These are phyloP conservation scores for Paradendryphiella salina DNA, from an alignment of 2,329 filamentous ascomycete genomes.

Conservation along the genomic window DNA sequence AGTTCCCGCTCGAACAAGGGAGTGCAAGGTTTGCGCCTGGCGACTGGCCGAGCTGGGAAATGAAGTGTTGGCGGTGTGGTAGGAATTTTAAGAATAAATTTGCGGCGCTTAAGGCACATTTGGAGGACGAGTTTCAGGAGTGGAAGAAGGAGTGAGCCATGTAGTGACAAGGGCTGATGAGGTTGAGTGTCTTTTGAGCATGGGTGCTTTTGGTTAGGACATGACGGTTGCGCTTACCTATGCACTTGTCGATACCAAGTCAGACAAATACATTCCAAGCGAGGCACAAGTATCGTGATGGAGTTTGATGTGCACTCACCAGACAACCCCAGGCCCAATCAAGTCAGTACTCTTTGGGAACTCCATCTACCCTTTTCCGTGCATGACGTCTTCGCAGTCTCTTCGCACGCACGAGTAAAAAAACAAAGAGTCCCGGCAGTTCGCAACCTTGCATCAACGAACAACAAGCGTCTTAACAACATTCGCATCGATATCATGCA, in stretches of 20 bases:
- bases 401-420: neutral
- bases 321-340: too few relatives aligned
- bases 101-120: conserved; percentile 71
- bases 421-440: neutral
- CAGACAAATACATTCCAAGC: too few relatives aligned
- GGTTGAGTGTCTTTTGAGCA: too few relatives aligned
- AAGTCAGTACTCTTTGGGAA: too few relatives aligned
- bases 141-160: conserved; percentile 61
- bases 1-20: conserved; percentile 72
- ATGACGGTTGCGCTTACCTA: too few relatives aligned
- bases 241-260: too few relatives aligned
- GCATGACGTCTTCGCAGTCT: too few relatives aligned
- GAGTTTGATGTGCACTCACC: too few relatives aligned
- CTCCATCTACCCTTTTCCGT: too few relatives aligned
- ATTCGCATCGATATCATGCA: conserved; percentile 62
- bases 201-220: too few relatives aligned
- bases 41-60: conserved; percentile 65
- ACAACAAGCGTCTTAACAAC: conserved; percentile 57
- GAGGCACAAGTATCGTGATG: too few relatives aligned
- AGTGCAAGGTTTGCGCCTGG: conserved; percentile 65
- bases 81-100: conserved; percentile 75
- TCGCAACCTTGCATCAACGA: conserved; percentile 17
- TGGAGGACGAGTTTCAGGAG: conserved; percentile 71
- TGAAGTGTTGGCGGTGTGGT: conserved; percentile 85
- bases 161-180: too few relatives aligned